Evolutionary conservation across 495 filamentous ascomycete genomes (phyloP).

Genomic region (Rostrohypoxylon terebratum): DNA sequence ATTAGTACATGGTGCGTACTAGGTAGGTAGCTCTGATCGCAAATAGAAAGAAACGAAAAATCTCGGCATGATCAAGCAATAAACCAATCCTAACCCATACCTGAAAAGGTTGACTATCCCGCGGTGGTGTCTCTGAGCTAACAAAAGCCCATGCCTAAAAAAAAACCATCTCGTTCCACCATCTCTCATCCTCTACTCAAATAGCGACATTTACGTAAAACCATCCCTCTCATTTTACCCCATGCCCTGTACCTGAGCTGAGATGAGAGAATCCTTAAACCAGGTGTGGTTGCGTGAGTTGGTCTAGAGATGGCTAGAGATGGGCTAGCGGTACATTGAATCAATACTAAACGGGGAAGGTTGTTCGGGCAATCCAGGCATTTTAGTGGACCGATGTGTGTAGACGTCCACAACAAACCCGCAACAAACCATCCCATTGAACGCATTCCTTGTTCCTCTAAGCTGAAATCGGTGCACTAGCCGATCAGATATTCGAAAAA

Average conservation of each 20-base stretch:
- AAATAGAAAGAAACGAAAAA: neutral
- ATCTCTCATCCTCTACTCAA: neutral
- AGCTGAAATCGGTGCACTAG: constrained; percentile 25
- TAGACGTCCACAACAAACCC: neutral
- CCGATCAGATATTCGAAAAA: constrained; percentile 27
- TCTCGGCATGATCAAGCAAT: neutral
- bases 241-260: constrained; percentile 31
- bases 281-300: constrained; percentile 17
- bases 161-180: constrained; percentile 14
- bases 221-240: neutral
- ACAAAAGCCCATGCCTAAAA: constrained; percentile 1
- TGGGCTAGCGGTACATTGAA: constrained; percentile 4
- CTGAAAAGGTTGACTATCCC: constrained; percentile 14
- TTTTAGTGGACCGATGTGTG: neutral
- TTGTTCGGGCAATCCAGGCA: constrained; percentile 40
- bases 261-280: constrained; percentile 23
- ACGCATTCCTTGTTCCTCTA: neutral
- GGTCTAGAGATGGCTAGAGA: neutral
- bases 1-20: neutral
- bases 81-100: constrained; percentile 19
- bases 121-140: constrained; percentile 12
- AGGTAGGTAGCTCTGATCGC: neutral
- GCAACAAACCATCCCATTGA: neutral
- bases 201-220: constrained; percentile 37
- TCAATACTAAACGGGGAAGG: constrained; percentile 34